Conservation (phyloP, 2,329 filamentous ascomycete genomes). For the Plectosphaerella cucumerina region DNA sequence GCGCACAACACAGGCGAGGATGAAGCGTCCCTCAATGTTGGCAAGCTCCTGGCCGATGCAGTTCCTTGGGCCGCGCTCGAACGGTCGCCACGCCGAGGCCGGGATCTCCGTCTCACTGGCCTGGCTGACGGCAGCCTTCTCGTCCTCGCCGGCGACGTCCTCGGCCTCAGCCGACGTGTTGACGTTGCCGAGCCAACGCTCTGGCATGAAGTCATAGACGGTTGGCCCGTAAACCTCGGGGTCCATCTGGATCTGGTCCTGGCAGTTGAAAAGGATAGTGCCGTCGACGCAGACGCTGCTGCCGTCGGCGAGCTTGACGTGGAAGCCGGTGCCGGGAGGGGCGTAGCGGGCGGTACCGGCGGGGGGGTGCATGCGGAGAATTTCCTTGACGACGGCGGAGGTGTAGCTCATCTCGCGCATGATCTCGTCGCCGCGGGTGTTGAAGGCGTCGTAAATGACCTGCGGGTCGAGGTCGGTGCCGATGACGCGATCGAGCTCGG, state of each 20-base stretch:
- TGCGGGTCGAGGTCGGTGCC: constrained; percentile 22
- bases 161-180: constrained; percentile 16
- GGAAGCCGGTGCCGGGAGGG: constrained; percentile 19
- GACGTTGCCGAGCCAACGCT: constrained; percentile 31
- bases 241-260: constrained; percentile 29
- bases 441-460: constrained; percentile 18
- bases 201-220: constrained; percentile 30
- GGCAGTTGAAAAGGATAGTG: constrained; percentile 27
- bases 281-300: constrained; percentile 25
- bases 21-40: constrained; percentile 47
- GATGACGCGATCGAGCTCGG: constrained; percentile 30
- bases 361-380: constrained; percentile 27
- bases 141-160: constrained; percentile 8
- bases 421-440: constrained; percentile 22
- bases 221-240: constrained; percentile 26
- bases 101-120: constrained; percentile 7
- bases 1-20: constrained; percentile 28
- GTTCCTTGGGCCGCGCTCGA: constrained; percentile 46
- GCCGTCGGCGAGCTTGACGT: constrained; percentile 21
- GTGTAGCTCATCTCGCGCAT: constrained; percentile 27
- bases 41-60: constrained; percentile 55
- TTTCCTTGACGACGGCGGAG: constrained; percentile 33
- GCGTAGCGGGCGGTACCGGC: constrained; percentile 24
- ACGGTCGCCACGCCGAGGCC: constrained; percentile 45
- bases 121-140: constrained; percentile 2